Percentiles rank a stretch among this genome's conserved stretches.
These are phyloP conservation scores for Salmacisia buchloeana DNA, from an alignment of 1,284 basidiomycete species.

Conservation along the genomic window DNA sequence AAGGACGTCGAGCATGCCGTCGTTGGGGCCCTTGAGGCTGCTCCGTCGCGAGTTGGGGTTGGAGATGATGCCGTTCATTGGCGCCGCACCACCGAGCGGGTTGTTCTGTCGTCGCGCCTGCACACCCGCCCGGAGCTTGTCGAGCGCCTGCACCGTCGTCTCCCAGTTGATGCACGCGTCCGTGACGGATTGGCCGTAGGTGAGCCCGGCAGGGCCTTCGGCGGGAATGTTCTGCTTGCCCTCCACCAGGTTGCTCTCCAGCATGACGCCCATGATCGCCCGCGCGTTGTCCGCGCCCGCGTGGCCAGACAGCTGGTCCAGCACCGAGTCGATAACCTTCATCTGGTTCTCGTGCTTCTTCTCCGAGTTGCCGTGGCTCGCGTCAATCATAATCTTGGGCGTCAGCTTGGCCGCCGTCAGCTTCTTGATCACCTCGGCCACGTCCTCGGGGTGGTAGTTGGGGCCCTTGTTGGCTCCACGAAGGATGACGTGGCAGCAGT, in stretches of 20 bases:
- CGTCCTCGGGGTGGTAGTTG: slow-evolving; percentile 72
- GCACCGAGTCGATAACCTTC: slow-evolving; percentile 56
- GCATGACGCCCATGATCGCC: slow-evolving; percentile 92
- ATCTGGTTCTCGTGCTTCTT: slow-evolving; percentile 61
- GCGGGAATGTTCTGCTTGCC: slow-evolving; percentile 44
- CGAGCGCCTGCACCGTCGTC: slow-evolving; percentile 38
- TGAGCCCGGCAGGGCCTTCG: slow-evolving; percentile 30
- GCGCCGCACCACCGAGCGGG: slow-evolving; percentile 1
- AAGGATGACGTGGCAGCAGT: slow-evolving; percentile 86
- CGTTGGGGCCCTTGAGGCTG: neutral
- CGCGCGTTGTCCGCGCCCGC: slow-evolving; percentile 22
- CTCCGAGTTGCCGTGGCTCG: slow-evolving; percentile 68
- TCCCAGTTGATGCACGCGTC: slow-evolving; percentile 48
- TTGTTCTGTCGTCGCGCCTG: slow-evolving; percentile 2
- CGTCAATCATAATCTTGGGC: slow-evolving; percentile 60
- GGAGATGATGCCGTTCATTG: too few relatives aligned
- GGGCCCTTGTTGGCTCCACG: slow-evolving; percentile 82
- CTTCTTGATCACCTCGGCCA: slow-evolving; percentile 50
- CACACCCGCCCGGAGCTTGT: slow-evolving; percentile 27
- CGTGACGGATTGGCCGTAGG: slow-evolving; percentile 43
- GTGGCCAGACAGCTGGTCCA: slow-evolving; percentile 54
- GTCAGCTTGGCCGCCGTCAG: slow-evolving; percentile 29
- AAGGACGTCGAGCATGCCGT: neutral
- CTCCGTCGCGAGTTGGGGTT: neutral
- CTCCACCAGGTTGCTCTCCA: slow-evolving; percentile 84